phyloP scores from a whole-genome alignment of 1,284 basidiomycete species.

The Heterobasidion irregulare region DNA sequence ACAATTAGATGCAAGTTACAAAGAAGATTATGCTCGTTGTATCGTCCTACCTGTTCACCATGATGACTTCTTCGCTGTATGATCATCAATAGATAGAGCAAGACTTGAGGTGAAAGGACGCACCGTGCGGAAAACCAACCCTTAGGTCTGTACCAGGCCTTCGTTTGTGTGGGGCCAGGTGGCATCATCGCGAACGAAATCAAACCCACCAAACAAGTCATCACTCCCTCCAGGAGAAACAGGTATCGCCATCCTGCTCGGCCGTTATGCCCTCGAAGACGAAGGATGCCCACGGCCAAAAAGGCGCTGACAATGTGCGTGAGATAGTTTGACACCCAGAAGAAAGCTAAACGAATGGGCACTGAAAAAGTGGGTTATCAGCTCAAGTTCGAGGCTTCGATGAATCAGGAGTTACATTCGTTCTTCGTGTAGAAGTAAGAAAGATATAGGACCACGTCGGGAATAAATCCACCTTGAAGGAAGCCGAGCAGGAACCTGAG shows the following conservation, averaged over 20 bases:
- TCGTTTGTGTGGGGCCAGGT: conserved; percentile 61
- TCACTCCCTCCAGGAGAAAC: conserved; percentile 40
- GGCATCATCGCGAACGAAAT: conserved; percentile 64
- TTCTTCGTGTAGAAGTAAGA: conserved; percentile 67
- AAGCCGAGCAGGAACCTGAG: conserved; percentile 28
- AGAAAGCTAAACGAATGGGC: conserved; percentile 56
- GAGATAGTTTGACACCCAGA: conserved; percentile 58
- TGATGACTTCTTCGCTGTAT: conserved; percentile 7
- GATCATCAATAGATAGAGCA: neutral
- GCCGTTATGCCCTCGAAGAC: conserved; percentile 47
- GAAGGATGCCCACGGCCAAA: conserved; percentile 55
- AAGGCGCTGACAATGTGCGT: conserved; percentile 50
- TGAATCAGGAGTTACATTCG: conserved; percentile 25
- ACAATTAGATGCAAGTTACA: conserved; percentile 39
- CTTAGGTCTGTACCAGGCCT: conserved; percentile 55
- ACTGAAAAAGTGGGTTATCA: conserved; percentile 17
- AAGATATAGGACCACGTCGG: conserved; percentile 58
- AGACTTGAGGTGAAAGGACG: neutral
- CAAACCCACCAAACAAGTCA: conserved; percentile 50
- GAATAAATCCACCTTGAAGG: conserved; percentile 60
- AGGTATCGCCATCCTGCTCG: conserved; percentile 52
- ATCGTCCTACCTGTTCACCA: conserved; percentile 8
- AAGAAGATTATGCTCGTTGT: neutral
- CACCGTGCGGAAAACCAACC: conserved; percentile 53
- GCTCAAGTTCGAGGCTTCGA: neutral